Conservation (phyloP, 2,329 filamentous ascomycete genomes). For the Ophiostoma himal-ulmi region DNA sequence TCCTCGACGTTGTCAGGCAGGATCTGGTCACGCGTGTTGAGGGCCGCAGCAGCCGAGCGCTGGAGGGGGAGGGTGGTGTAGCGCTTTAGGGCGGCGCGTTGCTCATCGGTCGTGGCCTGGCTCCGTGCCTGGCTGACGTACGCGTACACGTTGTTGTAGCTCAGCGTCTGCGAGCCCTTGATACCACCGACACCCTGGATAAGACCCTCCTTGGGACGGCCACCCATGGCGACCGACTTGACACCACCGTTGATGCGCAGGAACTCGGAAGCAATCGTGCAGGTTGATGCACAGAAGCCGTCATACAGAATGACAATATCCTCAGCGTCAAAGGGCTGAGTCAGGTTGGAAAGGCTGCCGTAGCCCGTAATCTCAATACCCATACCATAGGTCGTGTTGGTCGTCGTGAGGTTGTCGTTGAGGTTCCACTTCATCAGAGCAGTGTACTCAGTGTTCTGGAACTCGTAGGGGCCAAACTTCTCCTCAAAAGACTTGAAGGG, state of each 20-base stretch:
- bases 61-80: slow-evolving; percentile 19
- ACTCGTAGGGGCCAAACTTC: slow-evolving; percentile 39
- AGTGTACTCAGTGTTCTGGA: slow-evolving; percentile 50
- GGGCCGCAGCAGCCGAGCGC: slow-evolving; percentile 21
- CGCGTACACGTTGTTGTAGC: slow-evolving; percentile 24
- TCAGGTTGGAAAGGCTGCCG: slow-evolving; percentile 41
- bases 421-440: slow-evolving; percentile 48
- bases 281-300: slow-evolving; percentile 32
- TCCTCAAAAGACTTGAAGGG: slow-evolving; percentile 46
- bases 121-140: slow-evolving; percentile 21
- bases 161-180: slow-evolving; percentile 43
- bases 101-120: slow-evolving; percentile 20
- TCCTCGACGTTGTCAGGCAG: slow-evolving; percentile 34
- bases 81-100: slow-evolving; percentile 19
- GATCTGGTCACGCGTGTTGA: slow-evolving; percentile 41
- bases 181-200: slow-evolving; percentile 63
- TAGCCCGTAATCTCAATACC: slow-evolving; percentile 48
- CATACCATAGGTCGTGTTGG: slow-evolving; percentile 34
- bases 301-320: slow-evolving; percentile 53
- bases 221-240: slow-evolving; percentile 55
- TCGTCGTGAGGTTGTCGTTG: slow-evolving; percentile 38
- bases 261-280: slow-evolving; percentile 32
- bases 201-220: slow-evolving; percentile 46
- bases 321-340: slow-evolving; percentile 50
- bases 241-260: slow-evolving; percentile 39